Percentiles rank a stretch among this genome's conserved stretches.
Conservation (phyloP, 257 asterid genomes). For the Nicotiana undulata region DNA sequence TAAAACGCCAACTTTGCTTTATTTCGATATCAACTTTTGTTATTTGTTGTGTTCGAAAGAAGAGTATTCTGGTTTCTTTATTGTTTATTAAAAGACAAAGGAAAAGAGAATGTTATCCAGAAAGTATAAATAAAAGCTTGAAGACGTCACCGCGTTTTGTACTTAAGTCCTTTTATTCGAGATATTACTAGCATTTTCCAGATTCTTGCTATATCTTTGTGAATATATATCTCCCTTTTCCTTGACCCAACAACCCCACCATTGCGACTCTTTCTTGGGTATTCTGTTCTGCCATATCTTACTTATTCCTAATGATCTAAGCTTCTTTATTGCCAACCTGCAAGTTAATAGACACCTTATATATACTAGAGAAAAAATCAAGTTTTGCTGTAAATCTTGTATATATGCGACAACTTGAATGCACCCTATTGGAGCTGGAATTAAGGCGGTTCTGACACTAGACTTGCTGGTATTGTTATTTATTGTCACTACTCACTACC, state of each 20-base stretch:
- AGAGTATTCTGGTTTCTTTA: background rate
- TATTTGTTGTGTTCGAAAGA: background rate
- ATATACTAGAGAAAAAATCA: too few relatives aligned
- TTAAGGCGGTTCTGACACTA: background rate
- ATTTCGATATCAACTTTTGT: background rate
- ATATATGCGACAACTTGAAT: background rate
- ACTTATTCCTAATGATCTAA: background rate
- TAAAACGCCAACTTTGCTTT: background rate
- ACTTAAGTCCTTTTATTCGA: background rate
- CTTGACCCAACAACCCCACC: background rate
- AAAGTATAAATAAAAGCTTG: background rate
- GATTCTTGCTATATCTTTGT: background rate
- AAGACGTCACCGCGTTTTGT: background rate
- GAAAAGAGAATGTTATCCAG: background rate
- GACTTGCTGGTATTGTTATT: background rate
- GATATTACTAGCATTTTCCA: background rate
- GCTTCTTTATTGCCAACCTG: background rate
- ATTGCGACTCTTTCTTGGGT: background rate
- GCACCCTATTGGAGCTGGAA: background rate
- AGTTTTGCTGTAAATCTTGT: background rate
- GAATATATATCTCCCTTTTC: background rate
- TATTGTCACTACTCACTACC: background rate
- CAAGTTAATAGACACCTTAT: background rate
- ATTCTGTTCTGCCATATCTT: background rate
- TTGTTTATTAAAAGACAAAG: background rate